phyloP scores from a whole-genome alignment of 2,329 filamentous ascomycete genomes.

The Sclerotinia trifoliorum region DNA sequence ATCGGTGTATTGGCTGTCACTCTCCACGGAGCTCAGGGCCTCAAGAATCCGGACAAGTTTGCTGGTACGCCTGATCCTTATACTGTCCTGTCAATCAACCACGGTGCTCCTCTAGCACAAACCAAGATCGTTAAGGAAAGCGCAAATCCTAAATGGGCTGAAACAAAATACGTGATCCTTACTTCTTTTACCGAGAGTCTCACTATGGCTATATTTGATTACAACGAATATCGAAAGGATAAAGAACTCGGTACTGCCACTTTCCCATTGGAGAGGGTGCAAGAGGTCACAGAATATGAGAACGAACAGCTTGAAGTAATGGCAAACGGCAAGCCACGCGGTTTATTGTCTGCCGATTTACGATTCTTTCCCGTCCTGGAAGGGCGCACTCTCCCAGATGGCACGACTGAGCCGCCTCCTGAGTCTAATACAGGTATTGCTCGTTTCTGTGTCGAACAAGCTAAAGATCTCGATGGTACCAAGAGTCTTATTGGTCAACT shows the following conservation, averaged over 20 bases:
- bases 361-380: constrained; percentile 94
- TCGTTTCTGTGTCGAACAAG: constrained; percentile 89
- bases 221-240: constrained; percentile 94
- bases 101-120: constrained; percentile 74
- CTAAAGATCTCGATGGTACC: constrained; percentile 88
- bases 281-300: constrained; percentile 74
- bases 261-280: constrained; percentile 79
- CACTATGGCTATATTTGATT: constrained; percentile 84
- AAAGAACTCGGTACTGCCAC: constrained; percentile 88
- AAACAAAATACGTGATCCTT: constrained; percentile 93
- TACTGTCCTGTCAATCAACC: constrained; percentile 78
- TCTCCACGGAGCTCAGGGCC: constrained; percentile 82
- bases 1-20: constrained; percentile 92
- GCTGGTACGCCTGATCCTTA: constrained; percentile 91
- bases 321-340: constrained; percentile 79
- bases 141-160: constrained; percentile 87
- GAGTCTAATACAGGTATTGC: constrained; percentile 93
- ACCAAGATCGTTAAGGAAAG: constrained; percentile 88
- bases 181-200: constrained; percentile 86
- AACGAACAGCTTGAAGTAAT: constrained; percentile 83
- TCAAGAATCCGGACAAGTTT: constrained; percentile 96
- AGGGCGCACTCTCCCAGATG: constrained; percentile 68
- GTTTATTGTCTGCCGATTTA: constrained; percentile 76
- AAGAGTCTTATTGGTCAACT: constrained; percentile 90
- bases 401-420: constrained; percentile 75